Evolutionary conservation across 2,329 filamentous ascomycete species (phyloP), one percentile per base, ranked within the genome.

Genomic region (Paradendryphiella salina): DNA sequence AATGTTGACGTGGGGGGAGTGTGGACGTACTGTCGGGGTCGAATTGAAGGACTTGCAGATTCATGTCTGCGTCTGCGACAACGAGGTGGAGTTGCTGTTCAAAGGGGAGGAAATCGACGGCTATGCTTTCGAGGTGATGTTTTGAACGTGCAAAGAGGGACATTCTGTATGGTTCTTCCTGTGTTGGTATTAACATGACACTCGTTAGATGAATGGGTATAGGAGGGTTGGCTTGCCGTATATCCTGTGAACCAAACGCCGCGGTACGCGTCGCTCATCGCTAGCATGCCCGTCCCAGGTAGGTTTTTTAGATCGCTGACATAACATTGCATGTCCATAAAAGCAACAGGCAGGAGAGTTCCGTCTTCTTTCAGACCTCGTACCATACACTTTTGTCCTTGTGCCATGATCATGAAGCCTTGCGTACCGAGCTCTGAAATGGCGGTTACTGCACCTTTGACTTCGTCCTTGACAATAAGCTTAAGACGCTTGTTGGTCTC

Each of bases 361-460:
- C 92, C 90, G 69, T 99, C 94, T 72, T 99, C 94, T 71, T 96
- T 96, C 3, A 99, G 80, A 33, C 94, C 94, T 52, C 94, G 83
- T 1, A 99, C 91, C 88, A 99, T 95, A 71, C 91, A 93, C 74
- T 99, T 99, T 67, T 96, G 92, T 0, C 94, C 94, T 69, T 99
- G 94, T 0, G 92, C 91, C 33, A 89, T 89, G 55, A 94, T 86
- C 80, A 95, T 85, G 60, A 93, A 90, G 1, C 89, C 94, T 73
- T 94, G 91, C 0, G 86, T 90, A 34, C 89, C 93, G 46, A 96
- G 87, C 57, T 89, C 87, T 0, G 88, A 90, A 9, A 99, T 74
- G 0, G 90, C 88, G 11, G 93, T 96, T 18, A 99, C 90, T 3
- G 90, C 90, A 8, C 94, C 94, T 41, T 94, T 89, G 20, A 97